Evolutionary conservation across 306 rosid species (phyloP).

Genomic region (Trifolium repens): DNA sequence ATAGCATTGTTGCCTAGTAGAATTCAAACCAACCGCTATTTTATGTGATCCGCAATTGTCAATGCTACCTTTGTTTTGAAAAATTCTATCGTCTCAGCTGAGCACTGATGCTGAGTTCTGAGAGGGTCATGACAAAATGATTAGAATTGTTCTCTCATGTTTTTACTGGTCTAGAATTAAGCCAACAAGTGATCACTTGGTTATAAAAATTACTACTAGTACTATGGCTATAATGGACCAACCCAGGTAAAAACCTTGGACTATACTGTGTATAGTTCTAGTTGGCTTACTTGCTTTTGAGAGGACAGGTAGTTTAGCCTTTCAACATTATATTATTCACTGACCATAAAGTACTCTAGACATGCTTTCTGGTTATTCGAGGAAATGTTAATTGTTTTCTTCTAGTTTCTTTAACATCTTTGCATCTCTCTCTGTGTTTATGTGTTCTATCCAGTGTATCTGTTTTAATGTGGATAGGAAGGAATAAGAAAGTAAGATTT

Average conservation of each 20-base stretch:
- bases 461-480: not conserved
- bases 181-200: not conserved
- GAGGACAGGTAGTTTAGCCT: not conserved
- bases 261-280: not conserved
- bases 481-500: not conserved
- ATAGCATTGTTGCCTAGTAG: not conserved
- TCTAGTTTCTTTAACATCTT: not conserved
- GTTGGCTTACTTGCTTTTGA: too few species aligned
- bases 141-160: not conserved
- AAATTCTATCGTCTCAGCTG: conserved; percentile 20
- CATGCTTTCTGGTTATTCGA: not conserved
- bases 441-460: not conserved
- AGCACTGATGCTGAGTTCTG: conserved; percentile 17
- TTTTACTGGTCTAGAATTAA: too few species aligned
- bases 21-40: too few species aligned
- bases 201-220: not conserved
- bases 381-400: not conserved
- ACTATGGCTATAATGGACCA: not conserved
- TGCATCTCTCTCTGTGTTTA: not conserved
- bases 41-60: not conserved
- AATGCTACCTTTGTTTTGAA: not conserved
- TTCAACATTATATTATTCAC: not conserved
- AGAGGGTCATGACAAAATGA: not conserved
- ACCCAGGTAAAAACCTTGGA: not conserved
- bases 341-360: not conserved